Evolutionary conservation across 1,139 yeast species (phyloP).

Genomic region (Chernovozyma aurita): DNA sequence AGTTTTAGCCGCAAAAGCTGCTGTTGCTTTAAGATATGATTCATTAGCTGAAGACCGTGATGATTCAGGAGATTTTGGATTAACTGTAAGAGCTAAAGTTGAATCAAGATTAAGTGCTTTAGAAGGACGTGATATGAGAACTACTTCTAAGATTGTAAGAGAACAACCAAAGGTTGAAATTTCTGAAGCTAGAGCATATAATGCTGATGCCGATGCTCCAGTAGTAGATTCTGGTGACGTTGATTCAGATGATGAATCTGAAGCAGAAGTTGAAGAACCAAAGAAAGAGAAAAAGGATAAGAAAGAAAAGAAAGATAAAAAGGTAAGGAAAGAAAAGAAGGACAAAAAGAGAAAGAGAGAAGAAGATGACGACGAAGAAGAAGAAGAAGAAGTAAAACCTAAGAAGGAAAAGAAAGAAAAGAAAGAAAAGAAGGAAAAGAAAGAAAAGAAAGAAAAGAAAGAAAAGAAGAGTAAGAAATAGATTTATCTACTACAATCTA

Average conservation of each 20-base stretch:
- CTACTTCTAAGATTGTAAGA: slow-evolving; percentile 70
- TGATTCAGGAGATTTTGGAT: slow-evolving; percentile 91
- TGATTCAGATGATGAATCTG: slow-evolving; percentile 39
- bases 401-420: slow-evolving; percentile 45
- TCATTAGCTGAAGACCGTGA: slow-evolving; percentile 96
- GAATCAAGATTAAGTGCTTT: slow-evolving; percentile 91
- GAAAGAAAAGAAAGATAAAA: slow-evolving; percentile 21
- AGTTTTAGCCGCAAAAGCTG: slow-evolving; percentile 97
- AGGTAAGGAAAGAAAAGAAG: slow-evolving; percentile 22
- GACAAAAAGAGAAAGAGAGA: slow-evolving; percentile 14
- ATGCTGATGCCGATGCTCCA: slow-evolving; percentile 85
- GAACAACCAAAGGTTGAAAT: slow-evolving; percentile 82
- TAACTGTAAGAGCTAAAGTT: slow-evolving; percentile 87
- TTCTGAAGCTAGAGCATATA: slow-evolving; percentile 81
- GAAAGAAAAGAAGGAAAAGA: slow-evolving; percentile 35
- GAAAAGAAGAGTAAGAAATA: slow-evolving; percentile 33
- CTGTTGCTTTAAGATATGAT: slow-evolving; percentile 93
- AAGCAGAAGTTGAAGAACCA: slow-evolving; percentile 47
- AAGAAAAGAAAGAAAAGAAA: slow-evolving; percentile 24
- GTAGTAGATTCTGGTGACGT: slow-evolving; percentile 27
- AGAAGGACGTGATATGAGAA: slow-evolving; percentile 91
- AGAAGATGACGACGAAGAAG: slow-evolving; percentile 14
- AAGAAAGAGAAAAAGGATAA: slow-evolving; percentile 34
- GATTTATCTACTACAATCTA: slow-evolving; percentile 34
- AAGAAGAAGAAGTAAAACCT: slow-evolving; percentile 35